These are phyloP conservation scores for Cystobasidium slooffiae DNA, from an alignment of 1,284 basidiomycete species.

Conservation along the genomic window DNA sequence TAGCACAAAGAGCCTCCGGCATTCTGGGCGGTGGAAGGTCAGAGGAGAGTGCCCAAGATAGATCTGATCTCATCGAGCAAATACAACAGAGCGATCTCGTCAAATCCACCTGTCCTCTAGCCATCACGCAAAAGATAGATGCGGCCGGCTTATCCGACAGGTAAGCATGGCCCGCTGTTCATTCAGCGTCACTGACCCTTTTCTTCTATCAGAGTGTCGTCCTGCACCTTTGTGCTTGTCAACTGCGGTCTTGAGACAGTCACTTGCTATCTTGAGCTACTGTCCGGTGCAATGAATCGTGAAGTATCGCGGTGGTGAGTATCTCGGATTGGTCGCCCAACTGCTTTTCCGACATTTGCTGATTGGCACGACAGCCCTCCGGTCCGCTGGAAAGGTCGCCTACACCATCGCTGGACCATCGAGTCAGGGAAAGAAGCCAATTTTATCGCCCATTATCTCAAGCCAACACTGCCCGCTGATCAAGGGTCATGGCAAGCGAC, in stretches of 20 bases:
- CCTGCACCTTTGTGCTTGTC: background rate
- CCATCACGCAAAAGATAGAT: too few relatives aligned
- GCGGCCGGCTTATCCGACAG: too few relatives aligned
- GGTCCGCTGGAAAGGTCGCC: constrained; percentile 1
- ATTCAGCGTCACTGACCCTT: background rate
- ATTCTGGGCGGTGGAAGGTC: constrained; percentile 76
- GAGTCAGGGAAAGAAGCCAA: background rate
- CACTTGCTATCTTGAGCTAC: constrained; percentile 4
- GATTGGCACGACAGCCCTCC: too few relatives aligned
- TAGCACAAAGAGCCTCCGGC: constrained; percentile 67
- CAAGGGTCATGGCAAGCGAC: constrained; percentile 9
- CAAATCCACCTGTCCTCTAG: constrained; percentile 71
- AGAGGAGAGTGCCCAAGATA: constrained; percentile 79
- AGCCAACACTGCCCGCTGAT: background rate
- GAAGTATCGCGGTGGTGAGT: too few relatives aligned
- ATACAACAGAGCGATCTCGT: constrained; percentile 77
- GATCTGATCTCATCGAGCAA: constrained; percentile 67
- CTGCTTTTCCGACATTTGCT: too few relatives aligned
- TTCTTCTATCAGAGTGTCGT: background rate
- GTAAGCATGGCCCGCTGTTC: background rate
- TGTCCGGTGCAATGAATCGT: background rate
- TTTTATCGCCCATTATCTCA: background rate
- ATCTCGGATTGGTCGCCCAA: too few relatives aligned
- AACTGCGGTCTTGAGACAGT: constrained; percentile 13
- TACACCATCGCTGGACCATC: background rate